Conservation (phyloP, 148 eudicot genomes). For the Salicornia ramosissima region DNA sequence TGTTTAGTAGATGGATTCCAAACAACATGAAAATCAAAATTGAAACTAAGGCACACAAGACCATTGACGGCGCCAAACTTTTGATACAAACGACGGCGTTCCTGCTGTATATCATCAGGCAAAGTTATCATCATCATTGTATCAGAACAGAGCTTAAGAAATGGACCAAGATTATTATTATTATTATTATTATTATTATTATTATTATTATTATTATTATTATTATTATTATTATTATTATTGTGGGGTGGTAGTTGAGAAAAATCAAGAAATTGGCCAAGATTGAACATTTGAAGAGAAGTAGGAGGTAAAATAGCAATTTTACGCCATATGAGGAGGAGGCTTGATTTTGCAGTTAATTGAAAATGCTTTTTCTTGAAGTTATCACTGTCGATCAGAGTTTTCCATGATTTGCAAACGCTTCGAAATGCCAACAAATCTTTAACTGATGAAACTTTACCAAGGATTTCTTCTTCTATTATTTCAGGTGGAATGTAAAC, state of each 20-base stretch:
- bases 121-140: too few relatives aligned
- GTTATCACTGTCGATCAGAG: not conserved
- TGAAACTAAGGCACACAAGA: not conserved
- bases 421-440: not conserved
- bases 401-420: not conserved
- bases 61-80: constrained; percentile 3
- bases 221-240: too few relatives aligned
- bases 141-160: too few relatives aligned
- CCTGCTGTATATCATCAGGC: too few relatives aligned
- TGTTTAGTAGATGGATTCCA: not conserved
- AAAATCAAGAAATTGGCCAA: constrained; percentile 8
- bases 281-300: not conserved
- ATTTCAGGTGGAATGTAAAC: not conserved
- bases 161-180: too few relatives aligned
- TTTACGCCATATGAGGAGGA: not conserved
- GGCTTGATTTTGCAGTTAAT: not conserved
- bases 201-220: too few relatives aligned
- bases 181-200: too few relatives aligned
- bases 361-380: not conserved
- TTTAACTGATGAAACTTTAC: not conserved
- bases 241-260: too few relatives aligned
- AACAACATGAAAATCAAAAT: too few relatives aligned
- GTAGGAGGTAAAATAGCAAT: not conserved
- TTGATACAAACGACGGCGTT: not conserved
- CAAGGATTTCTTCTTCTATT: not conserved